Evolutionary conservation across 2,329 filamentous ascomycete species (phyloP).

Genomic region (Helotiales sp.): DNA sequence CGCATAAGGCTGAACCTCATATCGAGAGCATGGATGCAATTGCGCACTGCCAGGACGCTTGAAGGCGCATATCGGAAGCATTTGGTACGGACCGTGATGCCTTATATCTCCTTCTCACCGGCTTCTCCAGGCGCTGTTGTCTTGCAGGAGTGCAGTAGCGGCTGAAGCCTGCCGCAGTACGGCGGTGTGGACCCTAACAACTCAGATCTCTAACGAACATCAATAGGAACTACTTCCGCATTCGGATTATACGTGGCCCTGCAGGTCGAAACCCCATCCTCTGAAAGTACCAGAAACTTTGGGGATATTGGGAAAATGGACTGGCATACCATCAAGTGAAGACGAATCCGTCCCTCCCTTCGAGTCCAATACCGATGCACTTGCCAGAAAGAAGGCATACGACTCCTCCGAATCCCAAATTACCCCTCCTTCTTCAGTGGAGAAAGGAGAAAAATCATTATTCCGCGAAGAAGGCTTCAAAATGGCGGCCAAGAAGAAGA

Average conservation of each 20-base stretch:
- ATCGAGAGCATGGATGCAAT: constrained; percentile 44
- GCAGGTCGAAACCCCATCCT: constrained; percentile 33
- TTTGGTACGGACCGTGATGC: constrained; percentile 40
- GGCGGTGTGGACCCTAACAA: constrained; percentile 41
- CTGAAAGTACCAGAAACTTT: constrained; percentile 32
- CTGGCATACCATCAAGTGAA: constrained; percentile 23
- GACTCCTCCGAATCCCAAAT: constrained; percentile 30
- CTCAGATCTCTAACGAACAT: constrained; percentile 41
- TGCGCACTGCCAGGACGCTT: constrained; percentile 28
- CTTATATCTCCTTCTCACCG: constrained; percentile 21
- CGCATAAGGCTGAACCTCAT: constrained; percentile 45
- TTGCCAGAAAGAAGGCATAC: constrained; percentile 36
- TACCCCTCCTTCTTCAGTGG: constrained; percentile 29
- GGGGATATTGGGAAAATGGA: constrained; percentile 30
- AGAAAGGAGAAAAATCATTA: constrained; percentile 42
- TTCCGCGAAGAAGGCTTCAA: too few relatives aligned
- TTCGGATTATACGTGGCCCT: constrained; percentile 39
- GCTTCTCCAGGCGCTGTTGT: constrained; percentile 35
- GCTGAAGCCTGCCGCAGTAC: constrained; percentile 35
- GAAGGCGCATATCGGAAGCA: constrained; percentile 29
- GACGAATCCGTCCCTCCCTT: constrained; percentile 29
- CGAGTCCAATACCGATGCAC: constrained; percentile 36
- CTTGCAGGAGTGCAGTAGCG: constrained; percentile 43
- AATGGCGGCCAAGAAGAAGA: constrained; percentile 61
- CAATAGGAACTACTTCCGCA: constrained; percentile 39